phyloP scores from a whole-genome alignment of 805 yeast genomes.

The Komagataella pastoris region DNA sequence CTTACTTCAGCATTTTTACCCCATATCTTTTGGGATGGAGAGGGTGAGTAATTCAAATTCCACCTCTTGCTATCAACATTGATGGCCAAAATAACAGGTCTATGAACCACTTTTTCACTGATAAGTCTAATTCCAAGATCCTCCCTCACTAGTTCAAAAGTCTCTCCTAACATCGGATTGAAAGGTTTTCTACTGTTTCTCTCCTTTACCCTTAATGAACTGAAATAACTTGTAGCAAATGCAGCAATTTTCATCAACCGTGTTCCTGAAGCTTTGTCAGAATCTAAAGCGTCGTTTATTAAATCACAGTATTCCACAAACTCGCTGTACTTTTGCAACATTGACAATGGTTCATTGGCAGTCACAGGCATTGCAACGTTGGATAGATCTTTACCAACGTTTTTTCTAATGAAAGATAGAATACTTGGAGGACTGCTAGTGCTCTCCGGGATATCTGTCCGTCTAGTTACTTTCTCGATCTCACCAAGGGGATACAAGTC shows the following conservation, averaged over 20 bases:
- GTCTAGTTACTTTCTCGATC: constrained; percentile 30
- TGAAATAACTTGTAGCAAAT: constrained; percentile 66
- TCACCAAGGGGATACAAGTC: constrained; percentile 61
- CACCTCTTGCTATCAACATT: constrained; percentile 63
- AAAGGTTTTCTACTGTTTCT: constrained; percentile 83
- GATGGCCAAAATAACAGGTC: constrained; percentile 77
- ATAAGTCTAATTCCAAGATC: constrained; percentile 64
- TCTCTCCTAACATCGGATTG: constrained; percentile 89
- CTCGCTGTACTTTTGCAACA: constrained; percentile 72
- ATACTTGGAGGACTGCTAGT: constrained; percentile 70
- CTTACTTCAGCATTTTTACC: constrained; percentile 83
- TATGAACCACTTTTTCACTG: constrained; percentile 79
- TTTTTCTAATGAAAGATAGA: constrained; percentile 68
- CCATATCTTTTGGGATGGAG: constrained; percentile 85
- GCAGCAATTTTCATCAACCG: constrained; percentile 58
- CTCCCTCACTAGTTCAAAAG: constrained; percentile 80
- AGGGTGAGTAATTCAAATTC: constrained; percentile 47
- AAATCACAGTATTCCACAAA: constrained; percentile 62
- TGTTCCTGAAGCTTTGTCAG: constrained; percentile 37
- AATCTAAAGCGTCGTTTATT: constrained; percentile 45
- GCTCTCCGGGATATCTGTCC: constrained; percentile 45
- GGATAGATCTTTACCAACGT: constrained; percentile 83
- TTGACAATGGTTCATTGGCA: constrained; percentile 81
- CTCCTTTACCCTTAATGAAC: constrained; percentile 60
- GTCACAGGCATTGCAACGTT: constrained; percentile 89